A percentile compares a stretch with the other conserved stretches of the same genome.
Evolutionary conservation across 257 asterid species (phyloP).

Genomic region (Nicotiana paniculata): DNA sequence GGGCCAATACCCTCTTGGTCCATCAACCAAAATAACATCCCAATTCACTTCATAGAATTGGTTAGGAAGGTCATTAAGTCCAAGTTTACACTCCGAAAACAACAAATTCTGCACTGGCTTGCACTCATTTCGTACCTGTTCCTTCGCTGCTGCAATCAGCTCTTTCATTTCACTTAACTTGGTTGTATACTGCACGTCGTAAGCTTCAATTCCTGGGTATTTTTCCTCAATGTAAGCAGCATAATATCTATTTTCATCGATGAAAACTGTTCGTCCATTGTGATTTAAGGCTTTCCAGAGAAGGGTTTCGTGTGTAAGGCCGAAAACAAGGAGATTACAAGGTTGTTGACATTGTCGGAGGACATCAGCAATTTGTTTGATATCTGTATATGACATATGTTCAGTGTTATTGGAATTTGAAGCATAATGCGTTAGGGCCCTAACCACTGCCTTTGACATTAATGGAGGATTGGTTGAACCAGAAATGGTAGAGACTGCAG

Average conservation of each 20-base stretch:
- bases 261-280: slow-evolving; percentile 44
- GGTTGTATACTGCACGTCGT: slow-evolving; percentile 52
- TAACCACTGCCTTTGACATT: slow-evolving; percentile 18
- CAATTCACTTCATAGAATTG: slow-evolving; percentile 81
- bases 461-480: slow-evolving; percentile 15
- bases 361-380: slow-evolving; percentile 45
- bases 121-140: slow-evolving; percentile 56
- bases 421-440: slow-evolving; percentile 46
- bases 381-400: slow-evolving; percentile 39
- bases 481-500: slow-evolving; percentile 19
- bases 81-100: slow-evolving; percentile 78
- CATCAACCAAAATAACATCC: slow-evolving; percentile 80
- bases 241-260: slow-evolving; percentile 47
- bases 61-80: slow-evolving; percentile 76
- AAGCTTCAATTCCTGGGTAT: slow-evolving; percentile 44
- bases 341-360: slow-evolving; percentile 41
- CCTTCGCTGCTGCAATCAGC: slow-evolving; percentile 39
- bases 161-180: slow-evolving; percentile 42
- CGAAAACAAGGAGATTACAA: slow-evolving; percentile 49
- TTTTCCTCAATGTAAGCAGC: slow-evolving; percentile 50
- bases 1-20: slow-evolving; percentile 88
- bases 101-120: slow-evolving; percentile 80
- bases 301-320: slow-evolving; percentile 47
- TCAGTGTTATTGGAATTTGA: slow-evolving; percentile 43
- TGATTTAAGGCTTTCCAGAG: slow-evolving; percentile 52